Conservation (phyloP, 73 alveolate genomes). For the Effrenium voratum region DNA sequence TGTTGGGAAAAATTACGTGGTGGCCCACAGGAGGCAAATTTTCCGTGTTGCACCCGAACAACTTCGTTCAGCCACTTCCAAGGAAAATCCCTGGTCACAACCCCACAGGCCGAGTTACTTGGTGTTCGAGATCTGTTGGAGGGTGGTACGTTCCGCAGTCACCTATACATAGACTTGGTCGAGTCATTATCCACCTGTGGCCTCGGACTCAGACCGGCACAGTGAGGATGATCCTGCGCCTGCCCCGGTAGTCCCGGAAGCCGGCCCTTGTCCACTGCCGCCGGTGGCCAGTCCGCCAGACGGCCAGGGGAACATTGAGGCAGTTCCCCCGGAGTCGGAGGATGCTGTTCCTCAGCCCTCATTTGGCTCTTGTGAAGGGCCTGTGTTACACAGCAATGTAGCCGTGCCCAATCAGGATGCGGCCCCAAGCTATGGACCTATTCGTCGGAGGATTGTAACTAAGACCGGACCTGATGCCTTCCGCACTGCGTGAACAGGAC, state of each 20-base stretch:
- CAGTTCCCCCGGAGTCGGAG: no score
- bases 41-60: conserved; percentile 1
- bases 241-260: neutral
- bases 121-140: neutral
- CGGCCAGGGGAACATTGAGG: no score
- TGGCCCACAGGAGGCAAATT: neutral
- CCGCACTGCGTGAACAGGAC: neutral
- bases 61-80: neutral
- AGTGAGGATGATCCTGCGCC: neutral
- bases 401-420: no score
- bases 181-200: neutral
- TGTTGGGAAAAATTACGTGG: neutral
- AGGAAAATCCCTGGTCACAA: neutral
- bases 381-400: no score
- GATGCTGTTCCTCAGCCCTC: no score
- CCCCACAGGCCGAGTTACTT: conserved; percentile 12
- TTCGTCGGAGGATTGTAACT: no score
- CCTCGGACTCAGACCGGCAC: neutral
- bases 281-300: neutral
- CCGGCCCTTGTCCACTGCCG: neutral
- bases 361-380: neutral
- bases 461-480: neutral
- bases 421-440: no score
- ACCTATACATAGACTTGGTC: conserved; percentile 7
- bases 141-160: conserved; percentile 2